Evolutionary conservation across 495 filamentous ascomycete species (phyloP).

Genomic region (Penicillium atrosanguineum): DNA sequence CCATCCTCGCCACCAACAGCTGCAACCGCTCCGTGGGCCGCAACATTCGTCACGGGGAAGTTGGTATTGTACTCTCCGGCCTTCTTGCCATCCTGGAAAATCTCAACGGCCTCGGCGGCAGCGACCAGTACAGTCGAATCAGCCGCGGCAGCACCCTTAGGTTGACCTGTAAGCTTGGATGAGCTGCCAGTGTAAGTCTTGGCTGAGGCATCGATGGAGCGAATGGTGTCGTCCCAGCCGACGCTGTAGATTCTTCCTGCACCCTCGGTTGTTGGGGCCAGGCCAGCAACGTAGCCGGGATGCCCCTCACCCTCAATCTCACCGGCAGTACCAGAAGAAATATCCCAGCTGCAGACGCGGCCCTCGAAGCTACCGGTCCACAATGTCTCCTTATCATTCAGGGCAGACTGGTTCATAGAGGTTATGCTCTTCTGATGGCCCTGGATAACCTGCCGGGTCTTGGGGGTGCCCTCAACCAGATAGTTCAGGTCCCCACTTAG

Average conservation of each 20-base stretch:
- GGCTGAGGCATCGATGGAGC: constrained; percentile 63
- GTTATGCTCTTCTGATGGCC: constrained; percentile 96
- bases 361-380: constrained; percentile 93
- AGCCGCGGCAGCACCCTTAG: constrained; percentile 54
- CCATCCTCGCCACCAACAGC: constrained; percentile 76
- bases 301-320: constrained; percentile 75
- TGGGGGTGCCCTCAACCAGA: constrained; percentile 63
- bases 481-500: constrained; percentile 91
- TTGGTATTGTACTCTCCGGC: constrained; percentile 59
- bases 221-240: constrained; percentile 93
- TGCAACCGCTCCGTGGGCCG: constrained; percentile 61
- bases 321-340: constrained; percentile 60
- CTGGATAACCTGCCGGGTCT: constrained; percentile 69
- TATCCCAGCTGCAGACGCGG: constrained; percentile 77
- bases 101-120: constrained; percentile 62
- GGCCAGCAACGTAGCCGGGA: constrained; percentile 76
- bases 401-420: constrained; percentile 56
- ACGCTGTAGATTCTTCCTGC: constrained; percentile 71
- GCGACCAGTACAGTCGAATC: constrained; percentile 59
- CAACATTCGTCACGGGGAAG: constrained; percentile 66
- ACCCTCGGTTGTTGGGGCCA: constrained; percentile 56
- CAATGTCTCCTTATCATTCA: constrained; percentile 51
- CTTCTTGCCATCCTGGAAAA: constrained; percentile 57
- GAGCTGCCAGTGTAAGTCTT: constrained; percentile 56
- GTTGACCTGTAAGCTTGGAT: constrained; percentile 57